Evolutionary conservation across 2,329 filamentous ascomycete species (phyloP).

Genomic region (Talaromyces islandicus): DNA sequence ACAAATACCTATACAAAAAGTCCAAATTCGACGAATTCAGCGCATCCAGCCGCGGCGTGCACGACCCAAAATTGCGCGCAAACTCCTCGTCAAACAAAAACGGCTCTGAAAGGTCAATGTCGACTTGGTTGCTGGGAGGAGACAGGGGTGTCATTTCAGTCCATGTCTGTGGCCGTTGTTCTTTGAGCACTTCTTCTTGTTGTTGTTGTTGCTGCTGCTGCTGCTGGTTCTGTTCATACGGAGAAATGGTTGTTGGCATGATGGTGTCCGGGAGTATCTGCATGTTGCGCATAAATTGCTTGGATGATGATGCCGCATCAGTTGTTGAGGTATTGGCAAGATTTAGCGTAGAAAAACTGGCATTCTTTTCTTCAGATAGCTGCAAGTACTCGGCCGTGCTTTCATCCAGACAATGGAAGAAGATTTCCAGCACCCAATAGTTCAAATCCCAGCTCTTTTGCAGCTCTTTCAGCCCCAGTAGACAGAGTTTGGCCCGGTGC

Average conservation of each 20-base stretch:
- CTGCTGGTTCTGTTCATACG: background rate
- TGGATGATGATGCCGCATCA: background rate
- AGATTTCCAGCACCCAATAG: slow-evolving; percentile 45
- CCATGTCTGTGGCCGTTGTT: slow-evolving; percentile 6
- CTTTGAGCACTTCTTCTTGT: slow-evolving; percentile 1
- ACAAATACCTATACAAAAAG: slow-evolving; percentile 26
- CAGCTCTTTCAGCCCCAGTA: slow-evolving; percentile 43
- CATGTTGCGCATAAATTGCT: background rate
- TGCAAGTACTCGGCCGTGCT: slow-evolving; percentile 37
- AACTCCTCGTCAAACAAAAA: slow-evolving; percentile 26
- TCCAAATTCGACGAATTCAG: slow-evolving; percentile 26
- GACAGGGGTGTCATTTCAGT: slow-evolving; percentile 3
- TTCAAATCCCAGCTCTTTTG: slow-evolving; percentile 47
- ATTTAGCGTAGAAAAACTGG: background rate
- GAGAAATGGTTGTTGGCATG: background rate
- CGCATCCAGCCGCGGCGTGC: slow-evolving; percentile 24
- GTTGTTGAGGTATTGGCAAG: background rate
- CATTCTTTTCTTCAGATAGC: slow-evolving; percentile 15
- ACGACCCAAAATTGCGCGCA: slow-evolving; percentile 20
- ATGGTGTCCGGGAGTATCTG: background rate
- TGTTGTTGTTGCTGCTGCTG: background rate
- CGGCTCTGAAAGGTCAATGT: slow-evolving; percentile 24
- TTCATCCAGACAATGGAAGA: slow-evolving; percentile 44
- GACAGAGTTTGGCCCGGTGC: slow-evolving; percentile 43
- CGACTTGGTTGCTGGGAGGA: slow-evolving; percentile 9